Base-by-base conservation (phyloP, 768 basidiomycete genomes). In the Chalciporus pseudorubinellus region DNA sequence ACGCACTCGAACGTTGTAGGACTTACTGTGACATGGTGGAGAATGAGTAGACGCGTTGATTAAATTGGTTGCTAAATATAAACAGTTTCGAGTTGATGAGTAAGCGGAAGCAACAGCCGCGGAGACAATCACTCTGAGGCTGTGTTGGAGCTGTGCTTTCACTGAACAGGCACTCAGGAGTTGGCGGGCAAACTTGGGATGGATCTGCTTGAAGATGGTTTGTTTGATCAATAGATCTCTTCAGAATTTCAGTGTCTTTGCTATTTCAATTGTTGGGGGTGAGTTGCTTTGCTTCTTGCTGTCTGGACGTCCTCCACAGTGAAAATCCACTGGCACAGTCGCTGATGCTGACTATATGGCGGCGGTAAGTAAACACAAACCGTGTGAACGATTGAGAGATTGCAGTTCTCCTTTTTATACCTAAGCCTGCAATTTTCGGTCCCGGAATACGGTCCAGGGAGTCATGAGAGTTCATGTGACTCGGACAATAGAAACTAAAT, bases 21-120 rank as follows among this genome's bases (percentile, higher is more conserved):
- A 55, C 64, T 51, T 13, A 66, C 61, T 14, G 33, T 1, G 61
- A 31, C 63, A 64, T 66, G 40, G 33, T 33, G 45, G 31, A 1
- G 48, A 44, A 55, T 52, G 55, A 58, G 61, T 39, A 44, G 12
- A 39, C 22, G 39, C 34, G 31, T 2, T 46, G 39, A 57, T 57
- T 60, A 57, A 26, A 9, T 7, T n/a, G n/a, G n/a, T n/a, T n/a
- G 26, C 26, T 26, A 26, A 26, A 26, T 7, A 26, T 26, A 6
- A 26, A 24, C 24, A 7, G 39, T 48, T 22, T 16, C 29, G 36
- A 43, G 34, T 38, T 26, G n/a, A 40, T 58, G 50, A 44, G 36
- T 49, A 49, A 53, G 46, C 51, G 64, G 18, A 11, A 16, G 26
- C 39, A 62, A 62, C 12, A 59, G 26, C n/a, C 29, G 38, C 41